Percentiles rank a stretch among this genome's conserved stretches.
phyloP scores from a whole-genome alignment of 331 rosid genomes.

The Pyrus hybrid region DNA sequence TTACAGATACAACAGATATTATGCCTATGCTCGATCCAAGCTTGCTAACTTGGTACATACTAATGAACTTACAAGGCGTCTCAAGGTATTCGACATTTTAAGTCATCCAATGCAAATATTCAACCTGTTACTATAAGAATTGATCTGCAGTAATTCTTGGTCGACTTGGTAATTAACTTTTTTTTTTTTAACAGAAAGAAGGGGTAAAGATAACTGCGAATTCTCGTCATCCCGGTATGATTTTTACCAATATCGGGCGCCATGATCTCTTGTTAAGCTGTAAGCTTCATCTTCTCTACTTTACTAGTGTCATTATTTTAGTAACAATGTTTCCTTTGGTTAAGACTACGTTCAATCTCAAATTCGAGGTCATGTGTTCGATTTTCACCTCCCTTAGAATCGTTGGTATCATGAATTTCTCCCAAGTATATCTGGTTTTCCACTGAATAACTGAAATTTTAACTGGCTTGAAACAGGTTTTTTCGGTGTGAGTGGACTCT shows the following conservation, averaged over 20 bases:
- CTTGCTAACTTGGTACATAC: slow-evolving; percentile 59
- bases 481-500: slow-evolving; percentile 32
- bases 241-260: slow-evolving; percentile 27
- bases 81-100: slow-evolving; percentile 33
- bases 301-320: neutral
- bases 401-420: neutral
- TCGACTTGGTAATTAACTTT: neutral
- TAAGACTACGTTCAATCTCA: neutral
- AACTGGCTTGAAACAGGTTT: slow-evolving; percentile 32
- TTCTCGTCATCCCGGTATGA: slow-evolving; percentile 43
- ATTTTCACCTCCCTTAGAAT: neutral
- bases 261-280: slow-evolving; percentile 10
- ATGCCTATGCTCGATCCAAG: slow-evolving; percentile 64
- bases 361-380: neutral
- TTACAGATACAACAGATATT: slow-evolving; percentile 39
- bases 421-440: neutral
- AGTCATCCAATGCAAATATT: neutral
- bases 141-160: neutral
- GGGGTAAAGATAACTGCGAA: slow-evolving; percentile 27
- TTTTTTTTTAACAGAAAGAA: slow-evolving; percentile 22
- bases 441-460: neutral
- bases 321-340: neutral
- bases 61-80: slow-evolving; percentile 50
- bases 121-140: neutral
- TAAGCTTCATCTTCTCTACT: neutral